Base-by-base conservation (phyloP, 768 basidiomycete genomes). In the Pleurotus giganteus region DNA sequence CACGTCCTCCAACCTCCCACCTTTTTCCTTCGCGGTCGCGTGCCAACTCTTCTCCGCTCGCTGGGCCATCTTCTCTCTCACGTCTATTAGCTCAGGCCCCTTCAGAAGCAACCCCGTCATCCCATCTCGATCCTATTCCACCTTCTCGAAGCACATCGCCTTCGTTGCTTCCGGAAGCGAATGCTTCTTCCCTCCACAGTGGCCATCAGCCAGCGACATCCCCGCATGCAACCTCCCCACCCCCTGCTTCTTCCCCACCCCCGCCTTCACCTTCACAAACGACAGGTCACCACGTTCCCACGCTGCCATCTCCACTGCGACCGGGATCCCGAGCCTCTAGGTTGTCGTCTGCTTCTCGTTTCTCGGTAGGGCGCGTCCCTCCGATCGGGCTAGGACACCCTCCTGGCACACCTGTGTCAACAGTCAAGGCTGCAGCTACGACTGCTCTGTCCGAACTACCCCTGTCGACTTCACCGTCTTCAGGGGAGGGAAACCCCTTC, bases 31-130 rank as follows among this genome's bases (percentile, higher is more conserved):
- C 74, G 15, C 83, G 88, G 9, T 70, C 79, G 4, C 80, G 89
- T 39, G 73, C 86, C 17, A 85, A 81, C 59, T 86, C 87, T 12
- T 84, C 86, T 6, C 85, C 86, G 4, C 74, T 78, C 11, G 85
- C 83, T 4, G 86, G 89, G 9, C 89, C 86, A 1, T 91, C 90
- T 4, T 91, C 89, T 2, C 74, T 93, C 57, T 91, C 90, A 12
- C 82, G 88, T 24, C 72, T 93, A 3, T 74, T 92, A 21, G 90
- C 90, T 0, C 90, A 92, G 61, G 91, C 90, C 3, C 70, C 76
- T 17, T 65, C 74, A 21, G 81, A 85, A 61, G 61, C 60, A 21
- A 57, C 65, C 46, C 31, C 29, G 29, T 32, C 28, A 24, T 51
- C 49, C 32, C 49, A 37, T 15, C 54, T 60, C 41, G 61, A 65